Evolutionary conservation across 805 yeast genomes (phyloP).

Genomic region (Pichia heedii): DNA sequence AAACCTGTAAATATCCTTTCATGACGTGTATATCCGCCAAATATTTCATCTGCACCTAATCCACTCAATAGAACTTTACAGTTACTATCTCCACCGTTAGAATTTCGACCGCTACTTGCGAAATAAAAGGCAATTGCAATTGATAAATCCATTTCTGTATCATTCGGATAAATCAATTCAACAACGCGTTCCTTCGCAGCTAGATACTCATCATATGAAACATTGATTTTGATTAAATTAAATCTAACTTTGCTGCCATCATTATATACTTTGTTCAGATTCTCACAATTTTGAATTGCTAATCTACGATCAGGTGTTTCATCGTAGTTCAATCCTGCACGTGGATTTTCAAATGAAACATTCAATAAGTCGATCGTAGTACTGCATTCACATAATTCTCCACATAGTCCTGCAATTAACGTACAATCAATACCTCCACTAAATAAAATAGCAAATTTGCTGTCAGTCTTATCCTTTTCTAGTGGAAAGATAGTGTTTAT

Average conservation of each 20-base stretch:
- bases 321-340: constrained; percentile 50
- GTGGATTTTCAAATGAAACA: constrained; percentile 86
- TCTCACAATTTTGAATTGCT: constrained; percentile 54
- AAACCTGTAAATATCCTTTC: constrained; percentile 37
- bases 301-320: constrained; percentile 83
- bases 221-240: constrained; percentile 60
- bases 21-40: constrained; percentile 93
- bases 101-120: constrained; percentile 60
- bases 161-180: constrained; percentile 68
- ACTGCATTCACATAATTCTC: constrained; percentile 21
- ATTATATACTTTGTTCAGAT: constrained; percentile 38
- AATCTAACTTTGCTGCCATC: constrained; percentile 26
- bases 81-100: constrained; percentile 27
- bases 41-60: constrained; percentile 93
- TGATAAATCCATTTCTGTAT: constrained; percentile 91
- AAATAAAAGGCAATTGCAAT: constrained; percentile 94
- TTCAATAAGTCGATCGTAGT: constrained; percentile 67
- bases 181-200: constrained; percentile 42
- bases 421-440: constrained; percentile 97
- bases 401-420: constrained; percentile 52
- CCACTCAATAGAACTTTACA: constrained; percentile 81
- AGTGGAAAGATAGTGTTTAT: constrained; percentile 55
- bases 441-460: constrained; percentile 55
- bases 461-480: constrained; percentile 23
- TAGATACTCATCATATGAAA: constrained; percentile 60